Conservation (phyloP, 2,329 filamentous ascomycete species). For the Pyrenophora seminiperda region DNA sequence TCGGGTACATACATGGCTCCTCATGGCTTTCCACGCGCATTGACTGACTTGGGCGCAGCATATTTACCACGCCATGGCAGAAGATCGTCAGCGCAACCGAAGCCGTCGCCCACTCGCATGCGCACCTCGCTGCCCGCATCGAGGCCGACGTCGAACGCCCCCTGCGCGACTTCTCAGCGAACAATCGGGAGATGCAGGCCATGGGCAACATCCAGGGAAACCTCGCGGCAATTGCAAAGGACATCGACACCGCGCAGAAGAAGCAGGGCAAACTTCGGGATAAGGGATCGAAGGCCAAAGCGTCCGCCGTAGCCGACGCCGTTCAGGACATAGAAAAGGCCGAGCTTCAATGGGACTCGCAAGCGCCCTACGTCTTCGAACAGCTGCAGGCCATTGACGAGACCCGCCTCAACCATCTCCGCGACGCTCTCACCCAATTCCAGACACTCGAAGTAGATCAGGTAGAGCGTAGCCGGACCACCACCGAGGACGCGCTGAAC, state of each 20-base stretch:
- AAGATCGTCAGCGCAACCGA: slow-evolving; percentile 82
- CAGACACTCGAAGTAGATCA: slow-evolving; percentile 91
- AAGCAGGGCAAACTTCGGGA: slow-evolving; percentile 82
- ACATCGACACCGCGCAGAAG: slow-evolving; percentile 82
- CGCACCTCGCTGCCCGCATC: slow-evolving; percentile 77
- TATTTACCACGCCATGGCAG: slow-evolving; percentile 90
- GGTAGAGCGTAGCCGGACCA: slow-evolving; percentile 74
- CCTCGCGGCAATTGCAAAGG: slow-evolving; percentile 77
- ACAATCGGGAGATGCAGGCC: slow-evolving; percentile 75
- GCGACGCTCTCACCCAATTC: slow-evolving; percentile 88
- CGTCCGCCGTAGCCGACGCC: slow-evolving; percentile 77
- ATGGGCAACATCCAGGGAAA: slow-evolving; percentile 84
- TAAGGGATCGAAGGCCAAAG: slow-evolving; percentile 77
- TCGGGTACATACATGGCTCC: slow-evolving; percentile 77
- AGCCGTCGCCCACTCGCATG: slow-evolving; percentile 80
- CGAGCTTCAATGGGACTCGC: slow-evolving; percentile 87
- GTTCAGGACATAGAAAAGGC: slow-evolving; percentile 75
- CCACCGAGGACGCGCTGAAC: slow-evolving; percentile 79
- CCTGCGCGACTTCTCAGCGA: slow-evolving; percentile 73
- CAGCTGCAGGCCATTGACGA: slow-evolving; percentile 90
- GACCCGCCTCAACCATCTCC: slow-evolving; percentile 82
- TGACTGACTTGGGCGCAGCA: slow-evolving; percentile 58
- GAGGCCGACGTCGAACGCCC: slow-evolving; percentile 87
- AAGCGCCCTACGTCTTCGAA: slow-evolving; percentile 94
- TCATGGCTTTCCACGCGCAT: slow-evolving; percentile 5